phyloP scores from a whole-genome alignment of 768 basidiomycete genomes.

The Leccinum barrowsii region DNA sequence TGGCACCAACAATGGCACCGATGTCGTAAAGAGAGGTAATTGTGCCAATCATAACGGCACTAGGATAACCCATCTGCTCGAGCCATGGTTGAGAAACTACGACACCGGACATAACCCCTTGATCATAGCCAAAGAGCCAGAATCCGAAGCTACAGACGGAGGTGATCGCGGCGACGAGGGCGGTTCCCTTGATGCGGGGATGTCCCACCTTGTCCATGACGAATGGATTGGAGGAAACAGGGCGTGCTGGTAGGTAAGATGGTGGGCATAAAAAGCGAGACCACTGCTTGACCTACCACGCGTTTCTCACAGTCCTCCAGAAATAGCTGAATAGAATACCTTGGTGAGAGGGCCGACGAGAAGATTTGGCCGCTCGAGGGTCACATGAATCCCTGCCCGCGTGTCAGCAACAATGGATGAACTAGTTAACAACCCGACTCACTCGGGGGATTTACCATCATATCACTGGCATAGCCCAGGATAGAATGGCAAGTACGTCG shows the following conservation, averaged over 20 bases:
- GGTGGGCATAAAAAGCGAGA: background rate
- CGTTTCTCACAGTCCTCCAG: background rate
- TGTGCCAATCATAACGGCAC: conserved; percentile 15
- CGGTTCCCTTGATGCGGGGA: conserved; percentile 3
- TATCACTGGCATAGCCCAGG: background rate
- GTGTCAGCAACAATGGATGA: background rate
- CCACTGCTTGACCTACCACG: background rate
- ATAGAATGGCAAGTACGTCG: background rate
- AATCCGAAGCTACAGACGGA: conserved; percentile 16
- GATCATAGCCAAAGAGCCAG: conserved; percentile 17
- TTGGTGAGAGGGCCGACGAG: background rate
- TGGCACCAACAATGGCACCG: conserved; percentile 12
- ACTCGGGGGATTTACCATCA: background rate
- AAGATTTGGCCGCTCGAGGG: background rate
- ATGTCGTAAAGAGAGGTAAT: conserved; percentile 17
- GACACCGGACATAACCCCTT: conserved; percentile 17
- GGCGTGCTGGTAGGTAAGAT: background rate
- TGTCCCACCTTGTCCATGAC: conserved; percentile 14
- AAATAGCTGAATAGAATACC: background rate
- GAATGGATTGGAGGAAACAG: background rate
- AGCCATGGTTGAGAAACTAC: conserved; percentile 13
- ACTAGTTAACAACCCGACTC: background rate
- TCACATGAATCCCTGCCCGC: conserved; percentile 5
- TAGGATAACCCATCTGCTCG: conserved; percentile 12
- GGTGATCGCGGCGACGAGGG: conserved; percentile 14